phyloP scores from a whole-genome alignment of 176 grass and related monocot species.

The Triticum dicoccoides region DNA sequence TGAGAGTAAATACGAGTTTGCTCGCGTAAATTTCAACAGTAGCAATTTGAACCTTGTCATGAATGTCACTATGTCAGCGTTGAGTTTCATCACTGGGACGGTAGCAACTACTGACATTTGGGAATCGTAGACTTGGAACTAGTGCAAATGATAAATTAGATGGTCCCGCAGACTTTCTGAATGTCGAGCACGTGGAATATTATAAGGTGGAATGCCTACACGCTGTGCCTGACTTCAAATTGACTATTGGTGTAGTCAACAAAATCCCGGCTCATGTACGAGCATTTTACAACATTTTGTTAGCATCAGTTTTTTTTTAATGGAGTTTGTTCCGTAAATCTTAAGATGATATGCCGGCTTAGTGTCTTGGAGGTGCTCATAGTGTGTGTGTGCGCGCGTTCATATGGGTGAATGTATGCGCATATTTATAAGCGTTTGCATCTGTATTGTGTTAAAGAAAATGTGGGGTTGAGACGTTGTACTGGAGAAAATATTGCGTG shows the following conservation, averaged over 20 bases:
- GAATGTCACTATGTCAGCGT: not conserved
- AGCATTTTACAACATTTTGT: not conserved
- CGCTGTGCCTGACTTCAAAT: not conserved
- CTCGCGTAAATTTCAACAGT: slow-evolving; percentile 21
- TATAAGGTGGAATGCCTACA: not conserved
- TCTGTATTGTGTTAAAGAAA: too few species aligned
- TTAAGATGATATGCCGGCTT: too few species aligned
- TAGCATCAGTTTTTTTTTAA: too few species aligned
- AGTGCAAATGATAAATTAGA: not conserved
- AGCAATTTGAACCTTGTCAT: not conserved
- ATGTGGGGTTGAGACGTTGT: not conserved
- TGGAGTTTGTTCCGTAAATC: too few species aligned
- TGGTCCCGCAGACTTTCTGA: not conserved
- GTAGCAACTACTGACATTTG: not conserved
- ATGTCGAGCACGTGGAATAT: not conserved
- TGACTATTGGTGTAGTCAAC: not conserved
- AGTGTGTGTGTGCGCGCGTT: too few species aligned
- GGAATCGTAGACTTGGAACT: not conserved
- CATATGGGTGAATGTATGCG: too few species aligned
- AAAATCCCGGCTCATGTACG: not conserved
- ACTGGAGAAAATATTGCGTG: not conserved
- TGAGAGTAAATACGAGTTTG: slow-evolving; percentile 34
- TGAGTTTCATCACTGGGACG: not conserved
- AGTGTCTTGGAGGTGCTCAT: too few species aligned
- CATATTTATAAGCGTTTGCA: too few species aligned